Evolutionary conservation across 805 yeast species (phyloP).

Genomic region (Wickerhamiella qilinensis): DNA sequence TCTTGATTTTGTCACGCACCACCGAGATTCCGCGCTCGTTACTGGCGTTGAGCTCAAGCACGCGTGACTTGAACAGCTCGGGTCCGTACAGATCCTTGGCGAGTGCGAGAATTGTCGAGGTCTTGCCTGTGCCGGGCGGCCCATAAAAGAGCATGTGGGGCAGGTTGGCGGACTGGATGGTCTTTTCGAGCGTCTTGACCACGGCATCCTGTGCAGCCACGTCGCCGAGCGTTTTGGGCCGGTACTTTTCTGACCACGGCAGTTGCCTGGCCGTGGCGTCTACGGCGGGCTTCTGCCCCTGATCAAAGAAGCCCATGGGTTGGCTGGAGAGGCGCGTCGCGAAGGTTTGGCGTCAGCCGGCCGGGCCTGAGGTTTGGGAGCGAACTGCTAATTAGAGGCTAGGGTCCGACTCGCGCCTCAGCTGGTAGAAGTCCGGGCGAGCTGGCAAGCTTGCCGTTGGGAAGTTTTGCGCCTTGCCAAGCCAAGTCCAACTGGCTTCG

Average conservation of each 20-base stretch:
- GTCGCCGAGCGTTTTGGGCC: conserved; percentile 77
- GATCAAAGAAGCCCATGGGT: conserved; percentile 6
- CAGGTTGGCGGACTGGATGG: conserved; percentile 56
- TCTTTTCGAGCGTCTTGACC: conserved; percentile 61
- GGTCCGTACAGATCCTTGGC: conserved; percentile 90
- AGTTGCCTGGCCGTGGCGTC: not conserved
- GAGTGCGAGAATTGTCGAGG: conserved; percentile 73
- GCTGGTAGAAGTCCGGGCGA: too few species aligned
- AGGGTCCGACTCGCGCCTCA: too few species aligned
- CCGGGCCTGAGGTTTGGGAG: too few species aligned
- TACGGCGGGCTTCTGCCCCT: conserved; percentile 5
- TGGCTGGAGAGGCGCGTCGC: not conserved
- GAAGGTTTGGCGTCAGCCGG: not conserved
- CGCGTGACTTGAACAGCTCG: conserved; percentile 68
- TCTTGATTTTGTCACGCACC: conserved; percentile 93
- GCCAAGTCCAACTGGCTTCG: too few species aligned
- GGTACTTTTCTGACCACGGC: conserved; percentile 27
- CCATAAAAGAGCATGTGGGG: conserved; percentile 81
- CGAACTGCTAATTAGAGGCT: too few species aligned
- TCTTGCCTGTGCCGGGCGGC: conserved; percentile 90
- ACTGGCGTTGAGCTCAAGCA: conserved; percentile 84
- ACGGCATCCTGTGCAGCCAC: conserved; percentile 88
- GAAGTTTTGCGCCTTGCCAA: too few species aligned
- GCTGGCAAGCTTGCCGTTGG: too few species aligned
- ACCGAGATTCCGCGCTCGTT: conserved; percentile 98